These are phyloP conservation scores for Solanum bulbocastanum DNA, from an alignment of 257 asterid genomes.

Conservation along the genomic window DNA sequence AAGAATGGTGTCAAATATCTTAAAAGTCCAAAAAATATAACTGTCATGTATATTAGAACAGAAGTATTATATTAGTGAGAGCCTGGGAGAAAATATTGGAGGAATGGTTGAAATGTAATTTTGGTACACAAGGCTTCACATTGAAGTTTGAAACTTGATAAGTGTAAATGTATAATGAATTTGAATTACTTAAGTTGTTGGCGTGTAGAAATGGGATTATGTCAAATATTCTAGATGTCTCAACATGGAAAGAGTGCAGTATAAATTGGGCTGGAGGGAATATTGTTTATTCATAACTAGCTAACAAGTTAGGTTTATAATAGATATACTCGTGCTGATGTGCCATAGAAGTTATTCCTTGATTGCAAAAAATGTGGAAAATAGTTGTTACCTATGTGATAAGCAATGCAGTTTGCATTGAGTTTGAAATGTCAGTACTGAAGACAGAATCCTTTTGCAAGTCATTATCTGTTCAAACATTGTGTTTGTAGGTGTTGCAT, in stretches of 20 bases:
- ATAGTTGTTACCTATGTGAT: background rate
- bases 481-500: slow-evolving; percentile 58
- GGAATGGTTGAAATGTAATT: background rate
- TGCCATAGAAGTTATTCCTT: background rate
- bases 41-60: background rate
- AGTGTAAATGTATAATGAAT: background rate
- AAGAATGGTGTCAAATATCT: background rate
- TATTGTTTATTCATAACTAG: background rate
- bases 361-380: background rate
- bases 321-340: background rate
- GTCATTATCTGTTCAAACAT: background rate
- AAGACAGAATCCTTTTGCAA: background rate
- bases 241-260: background rate
- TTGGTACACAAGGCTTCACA: background rate
- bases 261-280: background rate
- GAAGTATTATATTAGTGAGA: background rate
- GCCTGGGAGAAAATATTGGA: background rate
- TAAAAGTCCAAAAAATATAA: background rate
- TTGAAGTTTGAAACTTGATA: background rate
- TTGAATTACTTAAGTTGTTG: background rate
- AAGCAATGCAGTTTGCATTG: background rate
- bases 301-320: background rate
- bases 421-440: background rate
- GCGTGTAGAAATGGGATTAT: background rate
- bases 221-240: background rate